A percentile compares a stretch with the other conserved stretches of the same genome.
phyloP scores from a whole-genome alignment of 1,284 basidiomycete genomes.

The Sphagnurus paluster region DNA sequence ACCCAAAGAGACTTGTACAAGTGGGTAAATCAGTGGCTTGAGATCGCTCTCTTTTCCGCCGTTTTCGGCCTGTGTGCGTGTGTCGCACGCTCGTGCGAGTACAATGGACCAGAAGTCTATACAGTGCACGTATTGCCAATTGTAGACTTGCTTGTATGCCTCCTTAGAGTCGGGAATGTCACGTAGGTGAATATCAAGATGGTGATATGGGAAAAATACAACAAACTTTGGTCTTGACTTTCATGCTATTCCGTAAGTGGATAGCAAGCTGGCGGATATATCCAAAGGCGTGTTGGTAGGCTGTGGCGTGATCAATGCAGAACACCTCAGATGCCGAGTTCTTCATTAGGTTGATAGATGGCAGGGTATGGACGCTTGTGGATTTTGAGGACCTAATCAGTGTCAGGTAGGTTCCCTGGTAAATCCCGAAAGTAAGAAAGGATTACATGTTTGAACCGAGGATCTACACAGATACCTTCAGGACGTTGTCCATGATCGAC shows the following conservation, averaged over 20 bases:
- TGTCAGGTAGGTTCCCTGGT: slow-evolving; percentile 81
- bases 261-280: slow-evolving; percentile 97
- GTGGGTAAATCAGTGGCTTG: slow-evolving; percentile 89
- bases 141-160: slow-evolving; percentile 91
- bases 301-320: slow-evolving; percentile 69
- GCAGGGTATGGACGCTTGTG: slow-evolving; percentile 85
- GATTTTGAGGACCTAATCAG: slow-evolving; percentile 82
- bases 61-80: slow-evolving; percentile 49
- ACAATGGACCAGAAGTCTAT: slow-evolving; percentile 97
- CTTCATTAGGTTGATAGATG: slow-evolving; percentile 97
- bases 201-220: slow-evolving; percentile 23
- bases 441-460: neutral
- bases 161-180: slow-evolving; percentile 49
- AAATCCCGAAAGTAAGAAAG: slow-evolving; percentile 2
- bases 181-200: slow-evolving; percentile 2
- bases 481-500: slow-evolving; percentile 80
- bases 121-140: slow-evolving; percentile 97
- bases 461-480: slow-evolving; percentile 63
- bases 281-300: slow-evolving; percentile 95
- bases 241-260: slow-evolving; percentile 89
- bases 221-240: slow-evolving; percentile 78
- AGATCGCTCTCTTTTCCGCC: slow-evolving; percentile 75
- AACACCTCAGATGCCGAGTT: slow-evolving; percentile 95
- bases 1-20: slow-evolving; percentile 93
- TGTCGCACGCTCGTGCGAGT: slow-evolving; percentile 78